Evolutionary conservation across 2,329 filamentous ascomycete genomes (phyloP).

Genomic region (Xylaria digitata): DNA sequence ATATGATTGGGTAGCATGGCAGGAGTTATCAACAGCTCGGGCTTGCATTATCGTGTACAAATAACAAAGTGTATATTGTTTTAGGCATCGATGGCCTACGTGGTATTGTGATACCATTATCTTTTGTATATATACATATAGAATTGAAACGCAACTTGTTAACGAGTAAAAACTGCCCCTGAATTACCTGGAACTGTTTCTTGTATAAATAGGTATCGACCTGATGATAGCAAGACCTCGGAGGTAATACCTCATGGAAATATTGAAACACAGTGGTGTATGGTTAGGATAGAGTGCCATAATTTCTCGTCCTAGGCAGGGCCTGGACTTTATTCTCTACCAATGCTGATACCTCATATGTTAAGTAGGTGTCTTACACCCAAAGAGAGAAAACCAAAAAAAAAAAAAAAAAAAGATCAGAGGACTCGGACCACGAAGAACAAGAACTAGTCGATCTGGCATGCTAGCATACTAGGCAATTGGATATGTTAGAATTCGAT

Average conservation of each 20-base stretch:
- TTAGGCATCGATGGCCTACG: neutral
- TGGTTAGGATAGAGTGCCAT: neutral
- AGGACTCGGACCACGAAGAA: neutral
- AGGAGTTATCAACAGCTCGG: neutral
- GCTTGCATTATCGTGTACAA: slow-evolving; percentile 6
- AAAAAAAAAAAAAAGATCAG: neutral
- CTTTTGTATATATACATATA: slow-evolving; percentile 32
- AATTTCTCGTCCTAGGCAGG: neutral
- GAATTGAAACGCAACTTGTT: slow-evolving; percentile 2
- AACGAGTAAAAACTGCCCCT: neutral
- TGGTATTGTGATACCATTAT: slow-evolving; percentile 13
- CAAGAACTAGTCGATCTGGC: neutral
- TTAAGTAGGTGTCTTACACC: neutral
- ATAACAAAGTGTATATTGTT: slow-evolving; percentile 19
- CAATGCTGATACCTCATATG: neutral
- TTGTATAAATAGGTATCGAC: neutral
- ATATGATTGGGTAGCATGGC: neutral
- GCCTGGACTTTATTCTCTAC: too few relatives aligned
- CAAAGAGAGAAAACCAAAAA: too few relatives aligned
- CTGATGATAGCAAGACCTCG: neutral
- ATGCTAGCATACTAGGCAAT: neutral
- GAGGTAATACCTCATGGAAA: neutral
- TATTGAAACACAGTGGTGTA: neutral
- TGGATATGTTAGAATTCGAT: neutral
- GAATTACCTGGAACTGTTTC: neutral